Percentiles rank a stretch among this genome's conserved stretches.
phyloP scores from a whole-genome alignment of 1,284 basidiomycete species.

The Leccinum subfulvum region DNA sequence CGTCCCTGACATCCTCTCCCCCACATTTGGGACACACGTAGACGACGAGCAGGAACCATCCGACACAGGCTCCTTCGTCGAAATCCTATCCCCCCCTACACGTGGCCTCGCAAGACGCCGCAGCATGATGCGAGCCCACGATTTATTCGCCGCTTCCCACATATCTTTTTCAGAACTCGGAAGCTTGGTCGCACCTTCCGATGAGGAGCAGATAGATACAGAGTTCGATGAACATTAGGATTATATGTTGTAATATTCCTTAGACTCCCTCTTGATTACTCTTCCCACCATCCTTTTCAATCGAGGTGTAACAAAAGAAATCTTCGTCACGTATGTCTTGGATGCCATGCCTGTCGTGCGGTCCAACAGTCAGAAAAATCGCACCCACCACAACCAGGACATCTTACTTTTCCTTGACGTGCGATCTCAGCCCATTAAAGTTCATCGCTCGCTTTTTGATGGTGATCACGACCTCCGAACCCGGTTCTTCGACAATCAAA shows the following conservation, averaged over 20 bases:
- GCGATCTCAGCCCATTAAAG: slow-evolving; percentile 59
- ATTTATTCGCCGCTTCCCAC: slow-evolving; percentile 27
- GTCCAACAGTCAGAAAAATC: background rate
- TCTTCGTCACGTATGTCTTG: slow-evolving; percentile 42
- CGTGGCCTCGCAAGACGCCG: slow-evolving; percentile 13
- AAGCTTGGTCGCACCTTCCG: slow-evolving; percentile 20
- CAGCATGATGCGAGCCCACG: slow-evolving; percentile 28
- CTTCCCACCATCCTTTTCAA: background rate
- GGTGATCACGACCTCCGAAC: background rate
- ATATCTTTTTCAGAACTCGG: slow-evolving; percentile 29
- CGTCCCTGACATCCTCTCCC: slow-evolving; percentile 10
- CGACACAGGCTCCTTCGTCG: slow-evolving; percentile 15
- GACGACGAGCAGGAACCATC: background rate
- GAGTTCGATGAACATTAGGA: background rate
- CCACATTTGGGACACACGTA: background rate
- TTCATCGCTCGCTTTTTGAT: slow-evolving; percentile 31
- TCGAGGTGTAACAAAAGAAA: slow-evolving; percentile 28
- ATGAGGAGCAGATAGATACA: background rate
- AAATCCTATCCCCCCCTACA: slow-evolving; percentile 26
- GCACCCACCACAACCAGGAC: background rate
- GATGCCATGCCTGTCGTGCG: slow-evolving; percentile 40
- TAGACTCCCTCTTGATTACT: background rate
- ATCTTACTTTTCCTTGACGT: slow-evolving; percentile 57
- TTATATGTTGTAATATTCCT: background rate
- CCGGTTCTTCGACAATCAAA: background rate